Evolutionary conservation across 768 basidiomycete genomes (phyloP).

Genomic region (Pleurotus giganteus): DNA sequence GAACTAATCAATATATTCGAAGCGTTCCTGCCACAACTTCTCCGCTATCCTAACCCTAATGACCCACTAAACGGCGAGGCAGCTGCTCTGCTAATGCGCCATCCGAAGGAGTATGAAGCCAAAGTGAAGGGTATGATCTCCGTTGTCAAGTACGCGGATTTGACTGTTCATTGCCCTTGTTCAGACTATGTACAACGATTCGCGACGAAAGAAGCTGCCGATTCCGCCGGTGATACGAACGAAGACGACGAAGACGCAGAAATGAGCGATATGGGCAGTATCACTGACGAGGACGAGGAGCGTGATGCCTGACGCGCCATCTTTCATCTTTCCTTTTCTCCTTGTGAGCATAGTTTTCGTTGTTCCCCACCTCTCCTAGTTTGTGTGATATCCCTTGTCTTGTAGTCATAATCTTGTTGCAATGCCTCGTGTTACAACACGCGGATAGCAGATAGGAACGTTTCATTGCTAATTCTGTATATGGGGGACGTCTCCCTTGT

Average conservation of each 20-base stretch:
- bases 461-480: background rate
- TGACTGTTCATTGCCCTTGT: background rate
- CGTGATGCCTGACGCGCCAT: constrained; percentile 2
- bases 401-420: constrained; percentile 11
- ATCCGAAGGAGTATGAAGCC: constrained; percentile 92
- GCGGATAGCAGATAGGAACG: no score
- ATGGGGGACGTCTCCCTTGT: background rate
- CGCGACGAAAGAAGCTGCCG: constrained; percentile 88
- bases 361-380: background rate
- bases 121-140: constrained; percentile 80
- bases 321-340: constrained; percentile 10
- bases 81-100: constrained; percentile 94
- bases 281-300: constrained; percentile 60
- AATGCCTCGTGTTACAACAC: background rate
- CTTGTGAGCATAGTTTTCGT: background rate
- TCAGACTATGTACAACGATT: constrained; percentile 94
- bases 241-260: constrained; percentile 77
- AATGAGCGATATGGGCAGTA: constrained; percentile 86
- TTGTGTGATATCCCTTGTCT: background rate
- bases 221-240: constrained; percentile 63
- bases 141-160: background rate
- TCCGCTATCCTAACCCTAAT: constrained; percentile 97
- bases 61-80: constrained; percentile 99
- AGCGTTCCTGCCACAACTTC: constrained; percentile 92
- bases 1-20: constrained; percentile 88